Base-by-base conservation (phyloP, 257 asterid genomes). In the Nicotiana otophora region DNA sequence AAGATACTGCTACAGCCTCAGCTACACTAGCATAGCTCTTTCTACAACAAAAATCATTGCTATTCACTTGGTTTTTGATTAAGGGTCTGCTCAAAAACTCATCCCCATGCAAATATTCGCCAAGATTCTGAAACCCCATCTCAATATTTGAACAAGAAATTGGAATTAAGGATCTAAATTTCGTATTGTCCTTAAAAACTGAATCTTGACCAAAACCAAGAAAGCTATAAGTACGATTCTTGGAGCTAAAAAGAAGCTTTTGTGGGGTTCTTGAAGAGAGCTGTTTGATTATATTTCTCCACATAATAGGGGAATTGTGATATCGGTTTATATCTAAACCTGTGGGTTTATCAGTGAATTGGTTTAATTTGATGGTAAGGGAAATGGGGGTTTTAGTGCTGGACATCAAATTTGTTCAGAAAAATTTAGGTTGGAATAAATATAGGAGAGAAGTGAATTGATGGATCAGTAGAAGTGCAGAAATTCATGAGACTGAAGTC, bases 21-120 rank as follows among this genome's bases (percentile, higher is more conserved):
- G 98, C 98, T 53, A 91, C 91, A 86, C 94, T 90, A 9, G 89
- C 98, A 81, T 89, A 94, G 76, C 89, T 85, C 86, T 85, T 90
- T 53, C 75, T 42, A 9, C 12, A 76, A 86, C 89, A 82, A 83
- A 92, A 66, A 4, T 85, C 89, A 63, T 58, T 82, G 26, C 16
- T 15, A 66, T 58, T 81, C 48, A 81, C 28, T 42, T 79, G 87
- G 64, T 58, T 87, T 80, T 87, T 84, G 62, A 68, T 20, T 54
- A 61, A 34, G 11, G 88, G 82, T 79, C 90, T 82, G 65, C 85
- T 60, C 39, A 78, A 63, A 46, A 84, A 84, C 82, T 81, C 91
- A 78, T 84, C 90, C 58, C 77, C 55, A 20, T 31, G 48, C 11
- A 48, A 65, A 70, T 61, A 58, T 26, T 85, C 84, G 28, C 84